These are phyloP conservation scores for Calonectria pseudoturangicola DNA, from an alignment of 2,329 filamentous ascomycete genomes.

Conservation along the genomic window DNA sequence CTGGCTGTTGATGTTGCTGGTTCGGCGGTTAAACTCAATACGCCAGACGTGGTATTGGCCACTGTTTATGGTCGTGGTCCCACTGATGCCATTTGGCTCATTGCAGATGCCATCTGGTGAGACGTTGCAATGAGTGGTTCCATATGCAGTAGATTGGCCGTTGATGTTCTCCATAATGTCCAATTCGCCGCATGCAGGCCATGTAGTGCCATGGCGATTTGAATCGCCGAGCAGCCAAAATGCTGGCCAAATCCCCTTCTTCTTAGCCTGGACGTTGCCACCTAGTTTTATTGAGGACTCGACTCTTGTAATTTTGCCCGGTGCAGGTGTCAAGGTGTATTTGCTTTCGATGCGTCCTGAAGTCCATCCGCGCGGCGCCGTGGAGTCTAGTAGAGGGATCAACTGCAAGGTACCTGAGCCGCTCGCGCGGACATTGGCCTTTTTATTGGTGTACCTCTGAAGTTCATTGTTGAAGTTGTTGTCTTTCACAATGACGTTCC, in stretches of 20 bases:
- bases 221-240: conserved; percentile 75
- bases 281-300: conserved; percentile 70
- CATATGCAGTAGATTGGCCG: conserved; percentile 66
- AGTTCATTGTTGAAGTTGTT: conserved; percentile 71
- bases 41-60: conserved; percentile 69
- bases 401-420: conserved; percentile 71
- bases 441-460: conserved; percentile 69
- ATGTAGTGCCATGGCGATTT: conserved; percentile 66
- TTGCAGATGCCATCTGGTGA: conserved; percentile 69
- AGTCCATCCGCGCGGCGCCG: conserved; percentile 67
- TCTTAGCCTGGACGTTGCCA: conserved; percentile 60
- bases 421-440: conserved; percentile 69
- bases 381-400: conserved; percentile 65
- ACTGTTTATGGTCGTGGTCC: conserved; percentile 60
- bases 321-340: conserved; percentile 65
- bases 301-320: conserved; percentile 67
- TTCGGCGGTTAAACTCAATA: conserved; percentile 69
- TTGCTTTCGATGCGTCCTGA: conserved; percentile 73
- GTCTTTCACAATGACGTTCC: conserved; percentile 64
- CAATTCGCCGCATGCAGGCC: conserved; percentile 74
- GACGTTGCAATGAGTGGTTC: conserved; percentile 71
- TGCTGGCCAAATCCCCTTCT: conserved; percentile 75
- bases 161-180: conserved; percentile 76
- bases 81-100: conserved; percentile 67
- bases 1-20: conserved; percentile 66